Evolutionary conservation across 805 yeast genomes (phyloP).

Genomic region (Nakazawaea anatomiae): DNA sequence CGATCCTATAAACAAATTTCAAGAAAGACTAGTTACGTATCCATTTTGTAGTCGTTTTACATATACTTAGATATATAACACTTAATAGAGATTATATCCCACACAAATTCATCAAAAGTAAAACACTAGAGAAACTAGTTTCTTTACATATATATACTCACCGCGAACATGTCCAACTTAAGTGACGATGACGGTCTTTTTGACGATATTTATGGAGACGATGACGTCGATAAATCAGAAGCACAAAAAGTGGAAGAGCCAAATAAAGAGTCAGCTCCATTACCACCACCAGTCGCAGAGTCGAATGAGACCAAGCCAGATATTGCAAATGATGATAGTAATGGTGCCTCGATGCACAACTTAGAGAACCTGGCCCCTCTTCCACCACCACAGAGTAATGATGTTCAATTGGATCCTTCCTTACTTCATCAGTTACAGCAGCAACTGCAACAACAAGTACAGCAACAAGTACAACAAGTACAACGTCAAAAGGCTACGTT

Average conservation of each 20-base stretch:
- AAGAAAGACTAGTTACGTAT: not conserved
- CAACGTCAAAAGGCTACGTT: slow-evolving; percentile 8
- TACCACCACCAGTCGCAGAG: too few species aligned
- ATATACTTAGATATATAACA: not conserved
- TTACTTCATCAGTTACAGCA: slow-evolving; percentile 16
- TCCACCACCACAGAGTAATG: slow-evolving; percentile 8
- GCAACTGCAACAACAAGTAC: slow-evolving; percentile 15
- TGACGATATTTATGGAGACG: slow-evolving; percentile 69
- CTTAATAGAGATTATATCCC: not conserved
- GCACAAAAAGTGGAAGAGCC: slow-evolving; percentile 7
- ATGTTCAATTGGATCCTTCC: slow-evolving; percentile 11
- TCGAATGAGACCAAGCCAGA: too few species aligned
- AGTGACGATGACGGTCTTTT: slow-evolving; percentile 94
- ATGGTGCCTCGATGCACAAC: not conserved
- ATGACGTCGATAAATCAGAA: slow-evolving; percentile 14
- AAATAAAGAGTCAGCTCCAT: slow-evolving; percentile 8
- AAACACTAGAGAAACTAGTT: not conserved
- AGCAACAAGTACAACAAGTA: slow-evolving; percentile 16
- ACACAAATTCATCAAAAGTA: not conserved
- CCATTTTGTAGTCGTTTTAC: not conserved
- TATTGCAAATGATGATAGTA: not conserved
- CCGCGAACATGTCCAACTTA: slow-evolving; percentile 46
- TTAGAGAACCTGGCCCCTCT: not conserved
- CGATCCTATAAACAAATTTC: too few species aligned
- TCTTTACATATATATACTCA: not conserved